These are phyloP conservation scores for Brassica incana DNA, from an alignment of 345 rosid species.

Conservation along the genomic window DNA sequence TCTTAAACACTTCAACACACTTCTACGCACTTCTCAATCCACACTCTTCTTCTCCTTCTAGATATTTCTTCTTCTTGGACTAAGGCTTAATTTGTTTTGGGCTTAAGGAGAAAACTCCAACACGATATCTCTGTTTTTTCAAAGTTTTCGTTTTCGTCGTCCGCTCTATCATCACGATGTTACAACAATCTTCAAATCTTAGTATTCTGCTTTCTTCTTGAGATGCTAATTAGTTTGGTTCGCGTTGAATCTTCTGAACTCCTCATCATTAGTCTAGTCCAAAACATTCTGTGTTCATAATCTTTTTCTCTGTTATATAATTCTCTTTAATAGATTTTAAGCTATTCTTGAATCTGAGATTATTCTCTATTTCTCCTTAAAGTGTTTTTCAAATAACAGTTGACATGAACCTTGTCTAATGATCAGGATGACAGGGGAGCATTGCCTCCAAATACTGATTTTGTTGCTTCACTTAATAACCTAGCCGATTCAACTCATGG, in stretches of 20 bases:
- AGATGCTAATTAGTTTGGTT: neutral
- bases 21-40: too few relatives aligned
- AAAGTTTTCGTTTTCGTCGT: too few relatives aligned
- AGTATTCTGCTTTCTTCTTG: neutral
- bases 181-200: neutral
- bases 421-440: slow-evolving; percentile 64
- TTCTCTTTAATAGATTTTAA: neutral
- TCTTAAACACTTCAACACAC: too few relatives aligned
- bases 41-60: too few relatives aligned
- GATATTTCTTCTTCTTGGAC: too few relatives aligned
- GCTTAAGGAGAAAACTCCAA: too few relatives aligned
- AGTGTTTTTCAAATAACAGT: neutral
- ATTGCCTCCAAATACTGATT: slow-evolving; percentile 56
- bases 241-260: neutral
- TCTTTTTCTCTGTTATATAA: neutral
- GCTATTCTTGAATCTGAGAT: neutral
- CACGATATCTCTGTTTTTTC: too few relatives aligned
- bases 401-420: neutral
- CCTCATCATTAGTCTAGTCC: neutral
- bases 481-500: slow-evolving; percentile 59
- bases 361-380: neutral
- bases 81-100: too few relatives aligned
- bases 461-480: slow-evolving; percentile 2
- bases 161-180: neutral
- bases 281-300: neutral